These are phyloP conservation scores for Spathaspora sp. DNA, from an alignment of 1,139 yeast genomes.

Conservation along the genomic window DNA sequence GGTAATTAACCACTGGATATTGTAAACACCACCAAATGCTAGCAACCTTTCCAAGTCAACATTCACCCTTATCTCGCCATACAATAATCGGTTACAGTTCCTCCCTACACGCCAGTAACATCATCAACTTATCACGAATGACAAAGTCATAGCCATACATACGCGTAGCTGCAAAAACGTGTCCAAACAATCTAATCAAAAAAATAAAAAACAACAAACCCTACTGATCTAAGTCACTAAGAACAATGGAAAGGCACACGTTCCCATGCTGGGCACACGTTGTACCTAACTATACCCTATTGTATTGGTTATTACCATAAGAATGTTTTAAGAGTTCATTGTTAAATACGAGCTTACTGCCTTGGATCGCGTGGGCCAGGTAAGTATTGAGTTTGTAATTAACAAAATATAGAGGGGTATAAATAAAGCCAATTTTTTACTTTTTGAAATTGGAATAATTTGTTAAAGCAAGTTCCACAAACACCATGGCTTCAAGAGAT, in stretches of 20 bases:
- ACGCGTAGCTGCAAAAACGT: background rate
- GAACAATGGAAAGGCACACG: conserved; percentile 1
- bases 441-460: background rate
- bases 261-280: background rate
- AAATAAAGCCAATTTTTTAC: background rate
- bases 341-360: background rate
- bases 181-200: background rate
- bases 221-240: background rate
- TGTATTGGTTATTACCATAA: background rate
- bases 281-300: background rate
- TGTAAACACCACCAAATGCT: too few species aligned
- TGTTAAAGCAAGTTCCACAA: background rate
- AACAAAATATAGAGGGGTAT: background rate
- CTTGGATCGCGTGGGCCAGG: conserved; percentile 1
- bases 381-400: background rate
- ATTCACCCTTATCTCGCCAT: too few species aligned
- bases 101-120: too few species aligned
- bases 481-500: conserved; percentile 48
- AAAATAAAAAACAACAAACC: background rate
- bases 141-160: background rate
- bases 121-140: background rate
- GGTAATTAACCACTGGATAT: too few species aligned
- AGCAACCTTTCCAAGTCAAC: too few species aligned
- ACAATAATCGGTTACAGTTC: too few species aligned
- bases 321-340: background rate